A percentile compares a stretch with the other conserved stretches of the same genome.
These are phyloP conservation scores for Leptomonas pyrrhocoris DNA, from an alignment of 208 protist genomes.

Conservation along the genomic window DNA sequence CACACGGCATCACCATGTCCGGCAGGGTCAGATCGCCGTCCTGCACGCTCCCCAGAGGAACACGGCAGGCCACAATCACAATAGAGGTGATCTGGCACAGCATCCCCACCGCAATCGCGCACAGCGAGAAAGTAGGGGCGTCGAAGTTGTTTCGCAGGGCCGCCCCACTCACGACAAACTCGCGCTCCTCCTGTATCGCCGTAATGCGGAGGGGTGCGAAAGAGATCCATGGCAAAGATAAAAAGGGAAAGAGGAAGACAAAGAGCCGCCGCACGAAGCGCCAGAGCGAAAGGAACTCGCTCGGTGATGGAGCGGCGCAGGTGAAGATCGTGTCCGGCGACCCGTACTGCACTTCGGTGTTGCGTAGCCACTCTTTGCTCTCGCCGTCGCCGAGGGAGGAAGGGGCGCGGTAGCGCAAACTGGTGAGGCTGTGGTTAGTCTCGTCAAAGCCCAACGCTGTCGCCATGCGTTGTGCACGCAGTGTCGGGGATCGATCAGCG, in stretches of 20 bases:
- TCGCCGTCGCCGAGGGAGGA: constrained; percentile 24
- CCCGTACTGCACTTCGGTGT: constrained; percentile 9
- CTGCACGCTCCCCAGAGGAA: constrained; percentile 42
- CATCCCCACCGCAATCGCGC: constrained; percentile 46
- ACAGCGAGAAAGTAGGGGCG: constrained; percentile 52
- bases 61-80: constrained; percentile 54
- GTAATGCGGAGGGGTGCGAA: constrained; percentile 59
- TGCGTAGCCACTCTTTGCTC: constrained; percentile 9
- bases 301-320: constrained; percentile 51
- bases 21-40: constrained; percentile 51
- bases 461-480: neutral
- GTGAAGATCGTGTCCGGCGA: constrained; percentile 52
- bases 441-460: constrained; percentile 7
- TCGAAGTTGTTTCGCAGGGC: constrained; percentile 70
- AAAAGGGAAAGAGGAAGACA: constrained; percentile 80
- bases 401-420: constrained; percentile 17
- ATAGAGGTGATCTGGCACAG: constrained; percentile 54
- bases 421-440: constrained; percentile 24
- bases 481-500: neutral
- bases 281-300: constrained; percentile 54
- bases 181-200: constrained; percentile 70
- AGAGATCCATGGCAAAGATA: constrained; percentile 59
- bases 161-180: constrained; percentile 84
- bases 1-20: constrained; percentile 71
- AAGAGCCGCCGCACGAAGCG: constrained; percentile 41